A percentile compares a stretch with the other conserved stretches of the same genome.
These are phyloP conservation scores for Tolypocladium paradoxum DNA, from an alignment of 2,329 filamentous ascomycete species.

Conservation along the genomic window DNA sequence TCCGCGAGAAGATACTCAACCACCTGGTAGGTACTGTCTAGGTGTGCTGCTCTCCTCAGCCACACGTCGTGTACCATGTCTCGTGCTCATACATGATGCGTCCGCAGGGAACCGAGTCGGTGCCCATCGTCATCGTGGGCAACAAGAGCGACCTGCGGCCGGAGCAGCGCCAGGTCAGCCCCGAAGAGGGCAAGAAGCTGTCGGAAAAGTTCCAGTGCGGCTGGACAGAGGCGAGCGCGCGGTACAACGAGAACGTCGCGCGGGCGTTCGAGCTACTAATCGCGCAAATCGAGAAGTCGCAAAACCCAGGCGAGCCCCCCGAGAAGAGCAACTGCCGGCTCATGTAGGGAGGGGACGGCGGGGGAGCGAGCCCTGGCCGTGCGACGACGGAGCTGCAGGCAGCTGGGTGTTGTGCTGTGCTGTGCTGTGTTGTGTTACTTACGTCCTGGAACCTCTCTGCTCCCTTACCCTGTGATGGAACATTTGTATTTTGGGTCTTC, in stretches of 20 bases:
- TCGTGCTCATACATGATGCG: background rate
- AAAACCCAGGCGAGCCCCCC: slow-evolving; percentile 78
- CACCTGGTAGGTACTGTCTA: slow-evolving; percentile 59
- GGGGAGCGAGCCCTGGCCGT: background rate
- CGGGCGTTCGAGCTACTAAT: slow-evolving; percentile 93
- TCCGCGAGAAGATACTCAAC: slow-evolving; percentile 93
- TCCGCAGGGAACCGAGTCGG: slow-evolving; percentile 72
- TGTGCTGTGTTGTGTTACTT: background rate
- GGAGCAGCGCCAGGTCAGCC: slow-evolving; percentile 82
- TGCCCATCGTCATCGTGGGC: slow-evolving; percentile 88
- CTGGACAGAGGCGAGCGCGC: slow-evolving; percentile 88
- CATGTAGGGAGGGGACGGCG: slow-evolving; percentile 50
- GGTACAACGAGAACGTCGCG: slow-evolving; percentile 87
- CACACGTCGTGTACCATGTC: too few species aligned
- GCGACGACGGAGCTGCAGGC: slow-evolving; percentile 1
- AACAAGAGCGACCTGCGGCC: slow-evolving; percentile 94
- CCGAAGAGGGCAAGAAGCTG: slow-evolving; percentile 76
- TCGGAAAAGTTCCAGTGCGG: slow-evolving; percentile 82
- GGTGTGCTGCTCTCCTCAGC: background rate
- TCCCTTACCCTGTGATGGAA: background rate
- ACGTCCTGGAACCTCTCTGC: background rate
- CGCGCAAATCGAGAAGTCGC: slow-evolving; percentile 85
- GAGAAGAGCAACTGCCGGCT: slow-evolving; percentile 70
- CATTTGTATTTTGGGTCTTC: background rate
- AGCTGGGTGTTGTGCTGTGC: background rate